Evolutionary conservation across 345 rosid genomes (phyloP).

Genomic region (Noccaea caerulescens): DNA sequence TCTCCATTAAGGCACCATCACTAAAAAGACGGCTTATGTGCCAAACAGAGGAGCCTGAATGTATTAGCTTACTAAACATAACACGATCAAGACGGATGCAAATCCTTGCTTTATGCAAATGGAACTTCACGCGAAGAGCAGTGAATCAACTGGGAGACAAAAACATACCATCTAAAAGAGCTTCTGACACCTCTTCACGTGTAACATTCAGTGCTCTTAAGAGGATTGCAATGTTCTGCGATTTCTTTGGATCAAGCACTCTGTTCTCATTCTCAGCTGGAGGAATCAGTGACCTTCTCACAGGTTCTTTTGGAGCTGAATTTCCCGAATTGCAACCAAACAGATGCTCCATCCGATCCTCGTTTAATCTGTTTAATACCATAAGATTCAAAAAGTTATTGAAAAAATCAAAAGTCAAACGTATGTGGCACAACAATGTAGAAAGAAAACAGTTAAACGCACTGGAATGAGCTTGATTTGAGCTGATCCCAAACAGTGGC

Average conservation of each 20-base stretch:
- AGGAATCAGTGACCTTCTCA: constrained; percentile 71
- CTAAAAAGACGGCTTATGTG: not conserved
- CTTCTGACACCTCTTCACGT: constrained; percentile 91
- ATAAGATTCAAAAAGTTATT: constrained; percentile 14
- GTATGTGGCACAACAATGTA: not conserved
- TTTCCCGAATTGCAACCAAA: constrained; percentile 80
- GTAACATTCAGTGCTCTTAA: constrained; percentile 94
- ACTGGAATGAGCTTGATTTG: constrained; percentile 96
- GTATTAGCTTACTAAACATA: constrained; percentile 5
- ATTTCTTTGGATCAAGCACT: constrained; percentile 95
- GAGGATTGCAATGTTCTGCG: constrained; percentile 95
- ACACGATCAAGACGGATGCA: not conserved
- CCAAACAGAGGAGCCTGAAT: constrained; percentile 29
- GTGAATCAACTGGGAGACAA: constrained; percentile 21
- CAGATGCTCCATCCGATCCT: constrained; percentile 95
- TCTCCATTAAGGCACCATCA: constrained; percentile 11
- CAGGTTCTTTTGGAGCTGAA: constrained; percentile 66
- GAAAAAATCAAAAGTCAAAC: constrained; percentile 14
- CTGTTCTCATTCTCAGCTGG: constrained; percentile 75
- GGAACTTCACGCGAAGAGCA: not conserved
- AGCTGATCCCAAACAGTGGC: constrained; percentile 99
- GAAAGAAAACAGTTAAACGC: constrained; percentile 44
- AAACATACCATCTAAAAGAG: constrained; percentile 87
- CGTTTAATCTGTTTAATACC: constrained; percentile 65
- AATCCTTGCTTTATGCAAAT: constrained; percentile 2